These are phyloP conservation scores for Colletotrichum tofieldiae DNA, from an alignment of 2,329 filamentous ascomycete genomes.

Conservation along the genomic window DNA sequence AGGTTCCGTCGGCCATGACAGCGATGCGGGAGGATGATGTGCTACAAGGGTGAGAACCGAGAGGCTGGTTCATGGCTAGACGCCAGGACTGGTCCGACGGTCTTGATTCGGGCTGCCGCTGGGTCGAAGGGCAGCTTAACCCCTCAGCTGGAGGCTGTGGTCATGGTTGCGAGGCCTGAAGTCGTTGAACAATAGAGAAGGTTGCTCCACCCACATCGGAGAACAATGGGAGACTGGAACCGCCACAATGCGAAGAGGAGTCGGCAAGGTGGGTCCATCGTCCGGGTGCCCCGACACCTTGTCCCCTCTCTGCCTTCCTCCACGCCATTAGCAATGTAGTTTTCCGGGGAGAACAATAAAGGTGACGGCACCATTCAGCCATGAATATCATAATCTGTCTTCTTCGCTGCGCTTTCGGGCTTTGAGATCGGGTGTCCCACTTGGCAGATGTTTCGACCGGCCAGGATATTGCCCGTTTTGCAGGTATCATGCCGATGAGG, in stretches of 20 bases:
- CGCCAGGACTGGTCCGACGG: background rate
- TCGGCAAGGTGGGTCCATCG: slow-evolving; percentile 24
- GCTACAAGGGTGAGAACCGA: slow-evolving; percentile 1
- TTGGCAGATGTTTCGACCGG: background rate
- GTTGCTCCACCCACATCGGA: slow-evolving; percentile 11
- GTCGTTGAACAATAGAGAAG: slow-evolving; percentile 24
- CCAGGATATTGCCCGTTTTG: background rate
- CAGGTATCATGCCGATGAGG: background rate
- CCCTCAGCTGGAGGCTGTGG: slow-evolving; percentile 4
- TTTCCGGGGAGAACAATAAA: slow-evolving; percentile 23
- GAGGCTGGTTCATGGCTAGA: slow-evolving; percentile 11
- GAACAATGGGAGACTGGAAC: slow-evolving; percentile 37
- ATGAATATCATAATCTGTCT: background rate
- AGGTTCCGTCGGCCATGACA: background rate
- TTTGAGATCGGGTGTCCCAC: background rate
- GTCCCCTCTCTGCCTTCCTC: background rate
- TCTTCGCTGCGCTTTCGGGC: background rate
- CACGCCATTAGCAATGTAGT: slow-evolving; percentile 9
- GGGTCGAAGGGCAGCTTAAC: slow-evolving; percentile 1
- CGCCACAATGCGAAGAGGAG: slow-evolving; percentile 28
- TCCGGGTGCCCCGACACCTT: slow-evolving; percentile 2
- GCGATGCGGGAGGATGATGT: background rate
- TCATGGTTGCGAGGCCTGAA: slow-evolving; percentile 2
- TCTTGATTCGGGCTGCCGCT: slow-evolving; percentile 1
- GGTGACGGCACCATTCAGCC: slow-evolving; percentile 10